Base-by-base conservation (phyloP, 129 eudicot genomes). In the Flaveria linearis region DNA sequence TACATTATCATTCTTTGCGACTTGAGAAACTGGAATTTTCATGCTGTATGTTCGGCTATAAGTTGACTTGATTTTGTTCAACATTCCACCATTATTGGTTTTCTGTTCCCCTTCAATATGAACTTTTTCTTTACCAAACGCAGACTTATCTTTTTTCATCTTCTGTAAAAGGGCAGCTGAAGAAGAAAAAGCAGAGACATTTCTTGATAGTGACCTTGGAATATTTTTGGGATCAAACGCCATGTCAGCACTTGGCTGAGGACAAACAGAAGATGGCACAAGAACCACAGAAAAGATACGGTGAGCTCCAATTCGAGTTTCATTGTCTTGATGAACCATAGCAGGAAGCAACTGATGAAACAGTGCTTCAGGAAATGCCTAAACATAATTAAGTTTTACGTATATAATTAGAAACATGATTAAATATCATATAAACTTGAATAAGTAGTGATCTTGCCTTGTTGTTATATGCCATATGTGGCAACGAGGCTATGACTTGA, bases 361-460 rank as follows among this genome's bases (percentile, higher is more conserved):
- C 72, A 89, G 81, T 75, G 91, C 88, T 76, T 89, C 96, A 20
- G 96, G 96, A 77, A 89, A 89, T 76, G 92, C 88, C 94, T 88
- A 63, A 55, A 67, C 17, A 64, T 33, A 14, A 60, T 41, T 41
- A 41, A 17, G 41, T 22, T 15, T 49, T 65, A 71, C 14, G 28
- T 28, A 22, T 51, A 57, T 9, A 68, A n/a, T 41, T 39, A 11
- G 20, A 67, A 52, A 5, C 36, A 26, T 67, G 20, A 68, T 76
- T 53, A 3, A 46, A 45, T 36, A 36, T 14, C 17, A 85, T 30
- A 63, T 22, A 49, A 30, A 33, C 11, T 49, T 22, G 6, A 4
- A 56, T 63, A n/a, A 62, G 49, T 68, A n/a, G 42, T 78, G 73
- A 75, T 78, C 82, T 78, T 84, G 81, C 87, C 87, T 89, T 89